phyloP scores from a whole-genome alignment of 1,139 yeast genomes.

The Zhuliangozyma parablackwelliae region DNA sequence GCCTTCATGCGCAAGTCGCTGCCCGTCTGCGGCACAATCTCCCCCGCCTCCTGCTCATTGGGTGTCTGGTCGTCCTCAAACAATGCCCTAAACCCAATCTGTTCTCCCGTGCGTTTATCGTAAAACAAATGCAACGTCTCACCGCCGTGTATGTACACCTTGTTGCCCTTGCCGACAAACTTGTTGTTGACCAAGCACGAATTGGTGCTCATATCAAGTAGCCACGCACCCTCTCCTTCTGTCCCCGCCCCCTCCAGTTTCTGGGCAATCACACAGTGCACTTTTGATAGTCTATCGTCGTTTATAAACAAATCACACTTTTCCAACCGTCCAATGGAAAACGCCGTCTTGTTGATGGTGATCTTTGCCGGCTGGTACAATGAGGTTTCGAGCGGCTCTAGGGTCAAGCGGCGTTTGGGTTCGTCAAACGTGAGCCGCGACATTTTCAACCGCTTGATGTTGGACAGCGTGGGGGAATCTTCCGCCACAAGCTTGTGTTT shows the following conservation, averaged over 20 bases:
- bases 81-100: constrained; percentile 48
- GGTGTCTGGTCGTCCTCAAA: constrained; percentile 14
- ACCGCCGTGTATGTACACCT: constrained; percentile 56
- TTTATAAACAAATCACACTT: constrained; percentile 55
- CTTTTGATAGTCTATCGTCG: constrained; percentile 76
- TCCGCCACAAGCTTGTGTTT: too few species aligned
- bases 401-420: constrained; percentile 13
- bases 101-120: constrained; percentile 50
- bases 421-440: constrained; percentile 1
- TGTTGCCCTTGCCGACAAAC: constrained; percentile 58
- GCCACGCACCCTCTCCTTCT: constrained; percentile 73
- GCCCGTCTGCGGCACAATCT: too few species aligned
- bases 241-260: constrained; percentile 26
- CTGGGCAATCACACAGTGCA: constrained; percentile 63
- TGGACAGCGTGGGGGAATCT: too few species aligned
- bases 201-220: constrained; percentile 75
- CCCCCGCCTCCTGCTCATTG: too few species aligned
- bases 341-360: constrained; percentile 57
- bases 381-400: constrained; percentile 28
- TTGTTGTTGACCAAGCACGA: constrained; percentile 67
- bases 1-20: too few species aligned
- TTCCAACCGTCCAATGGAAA: constrained; percentile 61
- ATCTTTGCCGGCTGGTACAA: constrained; percentile 36
- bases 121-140: constrained; percentile 64
- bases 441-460: constrained; percentile 1